Evolutionary conservation across 2,329 filamentous ascomycete genomes (phyloP), one percentile per base, ranked within the genome.

Genomic region (Allantophomopsis cytisporea): DNA sequence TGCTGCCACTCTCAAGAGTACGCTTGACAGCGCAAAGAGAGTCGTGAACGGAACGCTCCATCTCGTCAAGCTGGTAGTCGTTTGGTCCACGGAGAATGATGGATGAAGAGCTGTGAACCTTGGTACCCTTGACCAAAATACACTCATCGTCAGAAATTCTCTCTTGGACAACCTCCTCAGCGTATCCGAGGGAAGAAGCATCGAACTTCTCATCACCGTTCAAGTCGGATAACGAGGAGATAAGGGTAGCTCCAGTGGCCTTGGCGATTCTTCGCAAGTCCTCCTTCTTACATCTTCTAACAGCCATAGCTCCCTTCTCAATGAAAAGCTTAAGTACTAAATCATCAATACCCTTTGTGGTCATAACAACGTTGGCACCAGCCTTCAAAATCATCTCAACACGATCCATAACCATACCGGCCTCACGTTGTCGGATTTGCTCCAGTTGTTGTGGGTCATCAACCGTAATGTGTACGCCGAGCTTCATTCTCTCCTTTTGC

Each of bases 161-260:
- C 69, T 96, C 91, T 63, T 98, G 91, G n/a, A 83, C 75, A 46
- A 98, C 89, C 64, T 96, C 91, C 53, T 98, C 91, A 12, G 91
- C 91, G 47, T 86, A 71, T 43, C 91, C 91, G 31, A 98, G 71
- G 57, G 85, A 84, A 32, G 87, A 87, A 16, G 85, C 68, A 51
- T 98, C 91, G 54, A 96, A 98, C 58, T 83, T 86, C 68, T 98
- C 91, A 58, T 98, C 91, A 43, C 91, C 91, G 57, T 98, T 96
- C 47, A 98, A 69, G 59, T 98, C 93, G 4, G 91, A 96, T 36
- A 98, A 71, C 7, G 87, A 89, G 69, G 83, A 89, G 50, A 98
- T 76, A 42, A 98, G 70, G 14, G 88, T 95, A 15, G 89, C 91
- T 41, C 91, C 91, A 6, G 91, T 94, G 5, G 91, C 91, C 68